Evolutionary conservation across 2,329 filamentous ascomycete species (phyloP).

Genomic region (Cercospora sojina): DNA sequence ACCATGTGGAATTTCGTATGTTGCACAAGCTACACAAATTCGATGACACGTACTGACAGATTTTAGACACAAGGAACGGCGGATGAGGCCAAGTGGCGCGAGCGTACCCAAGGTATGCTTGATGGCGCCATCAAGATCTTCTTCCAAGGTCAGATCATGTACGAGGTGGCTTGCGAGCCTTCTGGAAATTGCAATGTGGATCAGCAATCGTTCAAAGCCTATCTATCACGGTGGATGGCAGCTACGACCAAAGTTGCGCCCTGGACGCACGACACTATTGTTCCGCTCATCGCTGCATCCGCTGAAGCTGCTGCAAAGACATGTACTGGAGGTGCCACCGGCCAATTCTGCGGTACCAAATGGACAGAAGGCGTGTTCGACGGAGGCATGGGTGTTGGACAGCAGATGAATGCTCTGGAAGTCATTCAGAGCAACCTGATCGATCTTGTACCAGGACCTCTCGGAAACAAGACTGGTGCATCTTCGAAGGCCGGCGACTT

Average conservation of each 20-base stretch:
- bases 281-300: conserved; percentile 53
- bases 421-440: conserved; percentile 50
- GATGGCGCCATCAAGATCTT: conserved; percentile 39
- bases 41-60: conserved; percentile 3
- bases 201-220: conserved; percentile 48
- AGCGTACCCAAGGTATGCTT: conserved; percentile 30
- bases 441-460: conserved; percentile 39
- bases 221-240: conserved; percentile 55
- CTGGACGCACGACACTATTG: conserved; percentile 52
- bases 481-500: conserved; percentile 22
- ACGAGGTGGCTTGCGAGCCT: conserved; percentile 48
- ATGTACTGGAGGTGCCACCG: conserved; percentile 48
- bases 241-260: conserved; percentile 59
- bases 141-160: conserved; percentile 45
- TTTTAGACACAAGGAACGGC: conserved; percentile 26
- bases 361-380: conserved; percentile 48
- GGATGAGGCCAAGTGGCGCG: conserved; percentile 26
- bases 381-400: conserved; percentile 52
- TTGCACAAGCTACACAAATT: neutral
- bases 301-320: conserved; percentile 56
- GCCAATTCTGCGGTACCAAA: conserved; percentile 47
- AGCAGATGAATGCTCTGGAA: conserved; percentile 59
- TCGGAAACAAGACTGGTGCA: conserved; percentile 54
- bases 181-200: conserved; percentile 46
- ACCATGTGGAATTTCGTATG: conserved; percentile 50